These are phyloP conservation scores for Kuraishia piskuri DNA, from an alignment of 805 yeast species.

Conservation along the genomic window DNA sequence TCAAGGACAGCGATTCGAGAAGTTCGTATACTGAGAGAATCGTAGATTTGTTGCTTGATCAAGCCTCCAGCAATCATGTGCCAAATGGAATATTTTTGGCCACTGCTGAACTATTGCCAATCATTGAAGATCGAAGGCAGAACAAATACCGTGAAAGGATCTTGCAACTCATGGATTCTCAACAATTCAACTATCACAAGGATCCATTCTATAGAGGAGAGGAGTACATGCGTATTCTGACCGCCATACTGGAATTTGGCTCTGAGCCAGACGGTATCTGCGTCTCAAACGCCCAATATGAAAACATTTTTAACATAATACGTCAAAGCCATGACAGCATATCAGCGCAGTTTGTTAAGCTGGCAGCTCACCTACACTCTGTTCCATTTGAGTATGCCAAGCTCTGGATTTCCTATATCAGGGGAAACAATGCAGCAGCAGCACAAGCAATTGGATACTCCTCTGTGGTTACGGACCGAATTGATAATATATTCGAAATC, in stretches of 20 bases:
- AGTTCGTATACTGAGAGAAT: background rate
- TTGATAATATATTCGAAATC: constrained; percentile 18
- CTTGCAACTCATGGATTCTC: constrained; percentile 4
- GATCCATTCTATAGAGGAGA: constrained; percentile 28
- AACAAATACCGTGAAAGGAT: background rate
- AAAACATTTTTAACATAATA: constrained; percentile 19
- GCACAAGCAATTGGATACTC: constrained; percentile 27
- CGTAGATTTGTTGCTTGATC: background rate
- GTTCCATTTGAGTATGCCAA: constrained; percentile 12
- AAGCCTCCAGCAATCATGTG: background rate
- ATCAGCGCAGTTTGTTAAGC: constrained; percentile 21
- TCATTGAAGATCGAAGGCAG: background rate
- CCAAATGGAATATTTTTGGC: constrained; percentile 11
- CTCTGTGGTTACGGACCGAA: constrained; percentile 7
- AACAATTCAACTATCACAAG: constrained; percentile 24
- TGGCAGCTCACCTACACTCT: constrained; percentile 10
- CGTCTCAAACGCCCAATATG: constrained; percentile 9
- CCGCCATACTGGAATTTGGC: constrained; percentile 3
- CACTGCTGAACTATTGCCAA: constrained; percentile 14
- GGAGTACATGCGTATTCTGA: constrained; percentile 20
- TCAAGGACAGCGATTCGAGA: background rate
- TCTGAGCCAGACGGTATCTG: background rate
- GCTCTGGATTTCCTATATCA: constrained; percentile 29
- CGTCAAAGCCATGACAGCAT: constrained; percentile 14
- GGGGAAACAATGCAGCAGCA: constrained; percentile 27